Percentiles rank a stretch among this genome's conserved stretches.
These are phyloP conservation scores for Heteromeles arbutifolia DNA, from an alignment of 306 rosid species.

Conservation along the genomic window DNA sequence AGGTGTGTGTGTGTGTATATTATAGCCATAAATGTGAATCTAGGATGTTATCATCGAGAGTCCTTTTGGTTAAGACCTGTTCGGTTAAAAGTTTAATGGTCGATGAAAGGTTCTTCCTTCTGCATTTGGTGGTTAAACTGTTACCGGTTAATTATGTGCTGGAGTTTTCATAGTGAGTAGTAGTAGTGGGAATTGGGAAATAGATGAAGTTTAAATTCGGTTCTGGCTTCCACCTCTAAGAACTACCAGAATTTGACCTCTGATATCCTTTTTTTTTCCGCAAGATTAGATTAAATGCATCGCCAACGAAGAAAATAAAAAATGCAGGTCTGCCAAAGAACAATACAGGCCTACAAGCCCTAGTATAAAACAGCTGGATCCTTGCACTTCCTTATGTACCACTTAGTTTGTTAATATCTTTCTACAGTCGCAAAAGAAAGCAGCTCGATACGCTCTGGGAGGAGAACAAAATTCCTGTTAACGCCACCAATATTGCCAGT, in stretches of 20 bases:
- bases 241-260: no score
- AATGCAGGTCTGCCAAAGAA: not conserved
- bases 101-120: not conserved
- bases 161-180: not conserved
- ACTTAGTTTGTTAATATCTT: not conserved
- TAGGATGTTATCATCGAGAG: not conserved
- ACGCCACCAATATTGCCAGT: not conserved
- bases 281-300: not conserved
- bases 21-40: not conserved
- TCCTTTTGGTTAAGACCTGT: not conserved
- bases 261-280: no score
- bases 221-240: not conserved
- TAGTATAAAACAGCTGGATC: not conserved
- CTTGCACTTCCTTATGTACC: not conserved
- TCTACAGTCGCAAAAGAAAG: not conserved
- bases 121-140: not conserved
- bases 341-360: not conserved
- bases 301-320: not conserved
- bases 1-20: not conserved
- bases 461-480: not conserved
- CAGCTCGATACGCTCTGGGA: not conserved
- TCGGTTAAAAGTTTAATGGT: not conserved
- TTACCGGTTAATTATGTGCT: not conserved
- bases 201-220: not conserved
- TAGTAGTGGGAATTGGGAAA: not conserved